Base-by-base conservation (phyloP, 352 stramenopile genomes). In the Pythium rishiriense region DNA sequence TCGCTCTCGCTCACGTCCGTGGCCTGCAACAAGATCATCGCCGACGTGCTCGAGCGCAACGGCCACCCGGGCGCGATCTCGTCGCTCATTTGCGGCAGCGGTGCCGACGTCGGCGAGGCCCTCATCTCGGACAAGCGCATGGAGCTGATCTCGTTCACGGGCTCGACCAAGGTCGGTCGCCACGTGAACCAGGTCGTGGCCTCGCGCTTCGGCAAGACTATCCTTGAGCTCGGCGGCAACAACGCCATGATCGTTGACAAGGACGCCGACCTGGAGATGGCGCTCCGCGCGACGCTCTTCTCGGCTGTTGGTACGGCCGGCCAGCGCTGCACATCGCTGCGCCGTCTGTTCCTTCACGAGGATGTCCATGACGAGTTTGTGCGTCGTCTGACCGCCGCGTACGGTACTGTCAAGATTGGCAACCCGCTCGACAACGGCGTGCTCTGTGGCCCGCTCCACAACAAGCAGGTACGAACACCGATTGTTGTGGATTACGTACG, bases 221-320 rank as follows among this genome's bases (percentile, higher is more conserved):
- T 98, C 60, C 79, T 98, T 5, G 92, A 98, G 59, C 72, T 98
- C 5, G 91, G 92, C 22, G 92, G 92, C 45, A 98, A 98, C 76
- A 98, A 98, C 64, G 92, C 91, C 14, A 97, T 97, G 81, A 97
- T 98, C 57, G 85, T 98, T n/a, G 85, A 96, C 72, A 82, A 93
- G 69, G 81, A 95, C 58, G 92, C 92, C 12, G 88, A 98, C 61
- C 66, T 97, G 21, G 86, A 97, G 64, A 93, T 98, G 83, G 91
- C 91, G 22, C 64, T 98, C 31, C 84, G 90, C 25, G 90, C 85
- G 6, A 95, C 81, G 37, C 72, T 98, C 14, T 98, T 98, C 72
- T 96, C 87, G 45, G 90, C 92, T 22, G 92, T 97, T 8, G 92
- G 92, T 49, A 98, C 92, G 11, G 92, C 91, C 33, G 92, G 92